phyloP scores from a whole-genome alignment of 2,329 filamentous ascomycete genomes.

The Scytalidium lignicola region DNA sequence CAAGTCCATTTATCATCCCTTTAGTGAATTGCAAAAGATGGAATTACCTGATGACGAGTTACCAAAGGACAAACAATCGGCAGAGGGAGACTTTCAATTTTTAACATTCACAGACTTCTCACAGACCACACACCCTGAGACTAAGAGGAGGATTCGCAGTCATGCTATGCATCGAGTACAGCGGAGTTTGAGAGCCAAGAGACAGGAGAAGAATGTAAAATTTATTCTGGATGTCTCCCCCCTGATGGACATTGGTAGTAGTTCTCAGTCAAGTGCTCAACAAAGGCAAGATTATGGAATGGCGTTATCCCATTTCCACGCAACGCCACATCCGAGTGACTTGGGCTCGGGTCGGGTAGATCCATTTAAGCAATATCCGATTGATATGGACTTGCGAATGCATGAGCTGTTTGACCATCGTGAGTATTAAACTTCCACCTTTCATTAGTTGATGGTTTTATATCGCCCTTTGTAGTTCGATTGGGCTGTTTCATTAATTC shows the following conservation, averaged over 20 bases:
- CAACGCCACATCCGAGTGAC: not conserved
- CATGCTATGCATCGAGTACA: slow-evolving; percentile 8
- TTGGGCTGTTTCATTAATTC: too few species aligned
- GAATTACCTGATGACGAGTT: too few species aligned
- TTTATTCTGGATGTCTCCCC: slow-evolving; percentile 2
- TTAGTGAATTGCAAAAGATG: too few species aligned
- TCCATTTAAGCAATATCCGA: slow-evolving; percentile 8
- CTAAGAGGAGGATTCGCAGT: slow-evolving; percentile 8
- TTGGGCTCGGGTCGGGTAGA: slow-evolving; percentile 6
- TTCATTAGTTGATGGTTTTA: not conserved
- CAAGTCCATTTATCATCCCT: too few species aligned
- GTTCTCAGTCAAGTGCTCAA: not conserved
- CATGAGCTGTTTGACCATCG: slow-evolving; percentile 10
- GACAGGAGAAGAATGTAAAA: not conserved
- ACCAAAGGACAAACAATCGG: not conserved
- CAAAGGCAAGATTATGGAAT: not conserved
- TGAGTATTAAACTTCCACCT: slow-evolving; percentile 3
- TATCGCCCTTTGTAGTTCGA: too few species aligned
- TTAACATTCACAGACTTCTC: slow-evolving; percentile 9
- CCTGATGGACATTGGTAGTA: not conserved
- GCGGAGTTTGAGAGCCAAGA: not conserved
- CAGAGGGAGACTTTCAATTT: slow-evolving; percentile 1
- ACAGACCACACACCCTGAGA: slow-evolving; percentile 3
- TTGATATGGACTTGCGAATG: slow-evolving; percentile 8
- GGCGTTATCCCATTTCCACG: not conserved